Base-by-base conservation (phyloP, 495 filamentous ascomycete genomes). In the Rusavskia elegans region DNA sequence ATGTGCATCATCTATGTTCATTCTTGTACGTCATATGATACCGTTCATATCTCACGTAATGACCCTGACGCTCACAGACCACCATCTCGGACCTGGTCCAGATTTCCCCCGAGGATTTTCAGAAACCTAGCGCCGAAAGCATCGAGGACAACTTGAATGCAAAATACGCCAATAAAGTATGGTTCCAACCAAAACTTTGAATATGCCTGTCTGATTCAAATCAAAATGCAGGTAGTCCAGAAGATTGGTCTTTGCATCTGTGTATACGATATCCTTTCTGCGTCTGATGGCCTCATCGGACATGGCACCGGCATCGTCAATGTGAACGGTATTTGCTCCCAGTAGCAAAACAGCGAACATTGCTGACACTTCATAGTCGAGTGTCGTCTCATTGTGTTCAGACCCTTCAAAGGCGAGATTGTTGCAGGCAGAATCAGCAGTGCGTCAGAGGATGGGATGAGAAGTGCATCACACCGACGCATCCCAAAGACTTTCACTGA, bases 111-210 rank as follows among this genome's bases (percentile, higher is more conserved):
- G 72, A 86, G 60, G 84, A 95, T 60, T 92, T 96, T 62, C 70
- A 78, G 36, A 90, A 88, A 59, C 74, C 80, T 45, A 89, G 84
- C 59, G 69, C 72, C 6, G 75, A 83, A 35, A 85, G 86, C 2
- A 81, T 98, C 54, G 86, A 95, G 66, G 89, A 97, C 64, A 87
- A 85, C 56, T 89, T 98, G 68, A 95, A 97, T 59, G 76, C 79
- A 52, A 98, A 97, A 69, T 98, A 95, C 66, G 80, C 90, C 49
- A 93, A 98, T 71, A 90, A 88, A 66, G 84, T 87, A 48, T 52
- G 71, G 52, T n/a, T 36, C 37, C 8, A 20, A 0, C 20, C 5
- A 35, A 45, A 5, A 39, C 21, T 36, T 41, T 49, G 13, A 0
- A 14, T 49, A 50, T 65, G 53, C 64, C 68, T 14, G 69, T 76